Evolutionary conservation across 2,329 filamentous ascomycete species (phyloP), one percentile per base, ranked within the genome.

Genomic region (Calcarisporium arbuscula): DNA sequence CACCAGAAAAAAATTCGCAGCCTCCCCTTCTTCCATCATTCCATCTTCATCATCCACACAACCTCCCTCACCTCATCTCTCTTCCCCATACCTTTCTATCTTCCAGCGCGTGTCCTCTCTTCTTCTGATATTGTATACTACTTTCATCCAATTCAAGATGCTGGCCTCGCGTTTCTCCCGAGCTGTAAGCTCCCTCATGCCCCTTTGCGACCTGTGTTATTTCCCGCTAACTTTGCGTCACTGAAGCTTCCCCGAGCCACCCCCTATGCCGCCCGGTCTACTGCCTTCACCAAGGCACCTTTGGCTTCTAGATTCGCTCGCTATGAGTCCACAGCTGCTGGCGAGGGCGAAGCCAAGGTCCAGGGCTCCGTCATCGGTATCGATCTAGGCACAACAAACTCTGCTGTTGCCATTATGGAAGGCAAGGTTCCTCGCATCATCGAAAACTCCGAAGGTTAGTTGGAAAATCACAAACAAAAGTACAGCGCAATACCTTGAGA

Each of bases 361-460:
- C 86, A 90, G 71, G 92, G 92, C 59, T 70, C 85, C 57, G 90
- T 96, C 64, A 95, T 96, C 58, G 92, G 92, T 82, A 95, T 96
- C 62, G 90, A 96, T 76, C 70, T 96, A 57, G 90, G 90, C 60
- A 96, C 90, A 60, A 96, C 90, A 54, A 96, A 96, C 79, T 95
- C 90, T 42, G 90, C 90, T 38, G 90, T 96, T 43, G 90, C 89
- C 56, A 73, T 96, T 48, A 95, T 96, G 89, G 90, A 96, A 75
- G 92, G 90, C 67, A 94, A 94, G 74, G 68, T 76, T 38, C 87
- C 90, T 53, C 87, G 82, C 68, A 96, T 96, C 62, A 96, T 96
- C 62, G 90, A 95, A 70, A 96, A 96, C 77, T 74, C 89, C 19
- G 90, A 96, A 74, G 89, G 87, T 88, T 69, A 55, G 42, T 35